Conservation (phyloP, 805 yeast genomes). For the Ogataea henricii region DNA sequence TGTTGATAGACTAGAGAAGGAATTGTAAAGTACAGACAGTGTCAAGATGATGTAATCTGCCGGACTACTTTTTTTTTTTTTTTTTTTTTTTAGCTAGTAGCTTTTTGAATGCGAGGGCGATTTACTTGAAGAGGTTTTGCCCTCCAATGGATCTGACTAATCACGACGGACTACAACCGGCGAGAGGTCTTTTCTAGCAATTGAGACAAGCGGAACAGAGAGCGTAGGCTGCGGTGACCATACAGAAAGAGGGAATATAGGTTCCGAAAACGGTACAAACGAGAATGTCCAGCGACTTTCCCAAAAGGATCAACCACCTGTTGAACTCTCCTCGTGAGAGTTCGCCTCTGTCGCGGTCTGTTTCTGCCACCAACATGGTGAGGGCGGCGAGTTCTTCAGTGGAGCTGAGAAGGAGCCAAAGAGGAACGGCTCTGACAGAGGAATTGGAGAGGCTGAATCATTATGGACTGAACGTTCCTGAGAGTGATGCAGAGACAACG, state of each 20-base stretch:
- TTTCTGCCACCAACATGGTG: slow-evolving; percentile 24
- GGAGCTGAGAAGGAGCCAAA: slow-evolving; percentile 7
- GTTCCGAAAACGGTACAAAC: no score
- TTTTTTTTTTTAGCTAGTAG: no score
- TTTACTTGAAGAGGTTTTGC: neutral
- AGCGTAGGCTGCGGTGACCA: no score
- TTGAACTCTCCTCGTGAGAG: slow-evolving; percentile 25
- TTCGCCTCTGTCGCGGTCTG: slow-evolving; percentile 30
- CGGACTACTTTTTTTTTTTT: neutral
- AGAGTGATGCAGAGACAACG: slow-evolving; percentile 41
- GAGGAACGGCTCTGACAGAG: slow-evolving; percentile 6
- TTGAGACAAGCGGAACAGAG: no score
- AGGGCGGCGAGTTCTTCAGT: slow-evolving; percentile 13
- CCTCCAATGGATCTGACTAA: neutral
- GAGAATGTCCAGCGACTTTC: slow-evolving; percentile 12
- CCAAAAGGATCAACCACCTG: slow-evolving; percentile 14
- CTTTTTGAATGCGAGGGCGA: neutral
- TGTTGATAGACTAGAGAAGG: no score
- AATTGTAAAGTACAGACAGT: no score
- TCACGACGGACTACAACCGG: no score
- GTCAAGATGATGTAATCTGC: neutral
- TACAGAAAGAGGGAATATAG: no score
- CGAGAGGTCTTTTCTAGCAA: no score
- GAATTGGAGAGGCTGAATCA: slow-evolving; percentile 28
- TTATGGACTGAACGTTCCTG: slow-evolving; percentile 60